phyloP scores from a whole-genome alignment of 2,329 filamentous ascomycete genomes.

The Calonectria naviculata region DNA sequence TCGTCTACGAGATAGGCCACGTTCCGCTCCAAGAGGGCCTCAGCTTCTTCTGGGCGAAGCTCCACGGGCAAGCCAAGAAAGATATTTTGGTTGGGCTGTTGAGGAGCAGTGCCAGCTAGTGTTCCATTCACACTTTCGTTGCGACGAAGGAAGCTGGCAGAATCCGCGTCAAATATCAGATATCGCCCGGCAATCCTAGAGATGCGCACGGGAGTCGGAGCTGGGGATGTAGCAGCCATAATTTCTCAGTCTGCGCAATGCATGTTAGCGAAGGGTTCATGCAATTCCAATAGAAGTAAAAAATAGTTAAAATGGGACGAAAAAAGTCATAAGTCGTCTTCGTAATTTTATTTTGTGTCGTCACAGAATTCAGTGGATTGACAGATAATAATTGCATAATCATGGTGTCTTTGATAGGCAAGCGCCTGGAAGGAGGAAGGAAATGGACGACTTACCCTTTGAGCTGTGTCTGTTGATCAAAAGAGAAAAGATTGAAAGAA shows the following conservation, averaged over 20 bases:
- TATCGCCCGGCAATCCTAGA: slow-evolving; percentile 84
- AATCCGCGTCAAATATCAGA: slow-evolving; percentile 88
- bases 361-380: slow-evolving; percentile 68
- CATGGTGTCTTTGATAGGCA: slow-evolving; percentile 47
- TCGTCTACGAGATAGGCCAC: slow-evolving; percentile 87
- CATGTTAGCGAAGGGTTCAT: slow-evolving; percentile 32
- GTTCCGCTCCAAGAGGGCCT: slow-evolving; percentile 80
- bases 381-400: slow-evolving; percentile 68
- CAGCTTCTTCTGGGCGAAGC: slow-evolving; percentile 90
- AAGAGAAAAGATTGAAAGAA: slow-evolving; percentile 15
- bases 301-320: slow-evolving; percentile 7
- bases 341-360: slow-evolving; percentile 56
- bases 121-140: slow-evolving; percentile 87
- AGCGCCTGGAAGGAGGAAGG: slow-evolving; percentile 1
- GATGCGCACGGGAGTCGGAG: slow-evolving; percentile 73
- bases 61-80: slow-evolving; percentile 91
- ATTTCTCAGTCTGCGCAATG: slow-evolving; percentile 26
- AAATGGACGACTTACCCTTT: slow-evolving; percentile 34
- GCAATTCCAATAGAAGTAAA: slow-evolving; percentile 14
- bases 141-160: slow-evolving; percentile 81
- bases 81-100: slow-evolving; percentile 93
- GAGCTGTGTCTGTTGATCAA: slow-evolving; percentile 32
- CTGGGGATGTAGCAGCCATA: slow-evolving; percentile 31
- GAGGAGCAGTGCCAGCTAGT: slow-evolving; percentile 87
- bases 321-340: slow-evolving; percentile 56